Conservation (phyloP, 495 filamentous ascomycete genomes). For the Penicillium lividum region DNA sequence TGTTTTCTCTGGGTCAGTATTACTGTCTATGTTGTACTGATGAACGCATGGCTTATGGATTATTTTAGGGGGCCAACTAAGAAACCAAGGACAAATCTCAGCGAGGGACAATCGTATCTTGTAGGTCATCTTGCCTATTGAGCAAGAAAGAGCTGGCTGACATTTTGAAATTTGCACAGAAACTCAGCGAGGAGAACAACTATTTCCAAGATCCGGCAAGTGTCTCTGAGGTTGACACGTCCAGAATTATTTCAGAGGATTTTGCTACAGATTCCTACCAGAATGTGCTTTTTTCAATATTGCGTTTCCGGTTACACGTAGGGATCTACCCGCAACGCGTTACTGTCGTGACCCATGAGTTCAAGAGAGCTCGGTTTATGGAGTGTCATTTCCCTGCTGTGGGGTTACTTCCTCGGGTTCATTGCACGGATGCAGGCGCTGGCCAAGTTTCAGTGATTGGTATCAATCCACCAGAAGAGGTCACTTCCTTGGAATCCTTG, state of each 20-base stretch:
- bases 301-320: conserved; percentile 54
- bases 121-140: conserved; percentile 26
- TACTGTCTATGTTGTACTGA: neutral
- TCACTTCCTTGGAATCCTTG: conserved; percentile 49
- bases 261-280: conserved; percentile 77
- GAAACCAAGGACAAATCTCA: conserved; percentile 44
- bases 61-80: conserved; percentile 63
- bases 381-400: conserved; percentile 68
- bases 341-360: conserved; percentile 72
- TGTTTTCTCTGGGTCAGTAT: conserved; percentile 67
- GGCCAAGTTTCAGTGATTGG: conserved; percentile 58
- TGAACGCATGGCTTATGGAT: neutral
- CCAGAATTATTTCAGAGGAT: conserved; percentile 54
- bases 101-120: conserved; percentile 70
- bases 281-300: conserved; percentile 71
- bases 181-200: conserved; percentile 44
- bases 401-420: conserved; percentile 36
- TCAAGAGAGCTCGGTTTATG: conserved; percentile 69
- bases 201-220: conserved; percentile 29
- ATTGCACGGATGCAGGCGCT: conserved; percentile 1
- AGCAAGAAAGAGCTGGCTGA: neutral
- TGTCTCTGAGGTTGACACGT: conserved; percentile 14
- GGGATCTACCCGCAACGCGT: conserved; percentile 44
- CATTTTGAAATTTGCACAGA: conserved; percentile 30
- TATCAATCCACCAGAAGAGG: conserved; percentile 65